Percentiles rank a stretch among this genome's conserved stretches.
Evolutionary conservation across 306 rosid species (phyloP).

Genomic region (Glycine soja): DNA sequence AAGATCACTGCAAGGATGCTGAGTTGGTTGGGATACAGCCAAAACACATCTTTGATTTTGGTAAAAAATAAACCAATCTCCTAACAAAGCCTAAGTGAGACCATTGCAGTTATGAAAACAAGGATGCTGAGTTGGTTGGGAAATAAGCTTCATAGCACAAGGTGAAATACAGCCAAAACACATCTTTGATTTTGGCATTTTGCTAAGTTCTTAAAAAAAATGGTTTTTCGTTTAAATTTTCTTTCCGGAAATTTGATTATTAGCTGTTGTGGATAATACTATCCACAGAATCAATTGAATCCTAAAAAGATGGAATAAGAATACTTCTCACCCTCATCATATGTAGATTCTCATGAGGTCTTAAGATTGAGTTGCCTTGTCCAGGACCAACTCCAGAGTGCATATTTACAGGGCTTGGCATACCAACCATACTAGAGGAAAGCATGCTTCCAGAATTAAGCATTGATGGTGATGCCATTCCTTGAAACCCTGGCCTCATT

Average conservation of each 20-base stretch:
- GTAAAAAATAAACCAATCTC: slow-evolving; percentile 34
- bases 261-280: slow-evolving; percentile 6
- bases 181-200: neutral
- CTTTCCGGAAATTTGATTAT: neutral
- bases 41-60: too few species aligned
- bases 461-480: slow-evolving; percentile 70
- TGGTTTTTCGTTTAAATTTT: neutral
- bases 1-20: neutral
- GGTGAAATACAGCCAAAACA: neutral
- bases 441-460: slow-evolving; percentile 71
- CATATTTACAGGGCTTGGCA: slow-evolving; percentile 66
- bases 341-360: slow-evolving; percentile 72
- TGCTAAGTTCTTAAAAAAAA: neutral
- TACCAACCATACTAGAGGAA: slow-evolving; percentile 67
- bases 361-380: slow-evolving; percentile 73
- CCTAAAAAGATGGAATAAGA: neutral
- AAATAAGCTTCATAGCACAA: neutral
- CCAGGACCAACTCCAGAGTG: slow-evolving; percentile 72
- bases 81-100: neutral
- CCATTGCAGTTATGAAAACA: neutral
- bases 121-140: slow-evolving; percentile 8
- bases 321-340: slow-evolving; percentile 74
- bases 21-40: too few species aligned
- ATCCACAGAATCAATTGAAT: slow-evolving; percentile 10
- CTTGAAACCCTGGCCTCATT: slow-evolving; percentile 78